phyloP scores from a whole-genome alignment of 2,329 filamentous ascomycete genomes.

The Chrysoporthe puriensis region DNA sequence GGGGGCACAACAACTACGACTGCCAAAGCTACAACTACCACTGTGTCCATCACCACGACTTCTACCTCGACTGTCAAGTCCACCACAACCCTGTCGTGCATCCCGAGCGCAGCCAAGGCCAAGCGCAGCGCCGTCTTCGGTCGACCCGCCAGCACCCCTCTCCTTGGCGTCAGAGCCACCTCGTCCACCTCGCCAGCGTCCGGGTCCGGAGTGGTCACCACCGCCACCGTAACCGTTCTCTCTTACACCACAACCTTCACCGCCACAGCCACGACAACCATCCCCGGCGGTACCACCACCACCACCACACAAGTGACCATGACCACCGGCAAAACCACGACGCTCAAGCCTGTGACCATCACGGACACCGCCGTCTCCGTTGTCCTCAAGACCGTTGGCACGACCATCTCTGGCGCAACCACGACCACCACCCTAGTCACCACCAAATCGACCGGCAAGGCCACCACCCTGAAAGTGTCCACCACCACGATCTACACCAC shows the following conservation, averaged over 20 bases:
- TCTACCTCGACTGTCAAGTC: conserved; percentile 31
- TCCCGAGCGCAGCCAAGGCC: conserved; percentile 12
- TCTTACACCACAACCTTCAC: conserved; percentile 8
- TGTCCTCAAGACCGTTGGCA: conserved; percentile 4
- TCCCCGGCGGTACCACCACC: background rate
- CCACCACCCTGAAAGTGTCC: conserved; percentile 33
- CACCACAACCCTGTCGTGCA: conserved; percentile 31
- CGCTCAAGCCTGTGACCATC: conserved; percentile 9
- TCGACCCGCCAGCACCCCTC: background rate
- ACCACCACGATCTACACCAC: conserved; percentile 26
- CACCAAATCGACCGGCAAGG: conserved; percentile 28
- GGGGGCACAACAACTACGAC: conserved; percentile 26
- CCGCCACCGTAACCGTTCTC: conserved; percentile 5
- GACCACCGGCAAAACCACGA: conserved; percentile 10
- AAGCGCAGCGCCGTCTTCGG: conserved; percentile 7
- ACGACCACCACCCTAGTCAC: conserved; percentile 14
- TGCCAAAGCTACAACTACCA: conserved; percentile 30
- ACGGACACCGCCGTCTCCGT: conserved; percentile 1
- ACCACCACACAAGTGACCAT: background rate
- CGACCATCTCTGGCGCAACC: conserved; percentile 8
- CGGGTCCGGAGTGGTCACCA: background rate
- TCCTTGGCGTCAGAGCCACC: background rate
- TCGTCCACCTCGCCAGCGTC: background rate
- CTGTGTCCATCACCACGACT: conserved; percentile 26
- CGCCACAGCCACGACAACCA: background rate